phyloP scores from a whole-genome alignment of 805 yeast genomes.

The Limtongozyma cylindracea region DNA sequence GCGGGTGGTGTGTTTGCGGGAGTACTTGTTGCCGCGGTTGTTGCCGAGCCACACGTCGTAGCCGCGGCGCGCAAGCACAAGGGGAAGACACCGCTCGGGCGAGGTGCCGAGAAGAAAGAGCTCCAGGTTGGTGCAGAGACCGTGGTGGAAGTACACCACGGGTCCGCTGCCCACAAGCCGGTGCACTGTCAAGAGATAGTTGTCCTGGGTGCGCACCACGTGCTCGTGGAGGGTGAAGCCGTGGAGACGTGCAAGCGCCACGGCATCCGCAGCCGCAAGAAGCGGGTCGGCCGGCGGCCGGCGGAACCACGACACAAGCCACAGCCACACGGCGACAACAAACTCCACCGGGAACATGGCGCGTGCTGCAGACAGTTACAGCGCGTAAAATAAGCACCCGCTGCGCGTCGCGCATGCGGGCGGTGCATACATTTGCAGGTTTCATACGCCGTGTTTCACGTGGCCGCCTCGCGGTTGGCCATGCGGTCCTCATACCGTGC shows the following conservation, averaged over 20 bases:
- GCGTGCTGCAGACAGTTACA: no score
- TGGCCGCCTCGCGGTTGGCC: no score
- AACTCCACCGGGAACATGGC: no score
- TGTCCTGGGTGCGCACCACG: conserved; percentile 8
- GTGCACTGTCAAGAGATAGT: conserved; percentile 7
- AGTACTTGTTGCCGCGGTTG: conserved; percentile 8
- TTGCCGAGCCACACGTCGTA: conserved; percentile 7
- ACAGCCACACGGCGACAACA: no score
- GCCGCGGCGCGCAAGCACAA: conserved; percentile 4
- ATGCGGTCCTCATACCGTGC: no score
- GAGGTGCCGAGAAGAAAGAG: conserved; percentile 5
- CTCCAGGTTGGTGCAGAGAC: conserved; percentile 8
- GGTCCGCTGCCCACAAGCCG: conserved; percentile 3
- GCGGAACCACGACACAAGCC: no score
- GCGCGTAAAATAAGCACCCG: no score
- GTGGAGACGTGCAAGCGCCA: conserved; percentile 5
- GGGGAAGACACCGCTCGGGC: conserved; percentile 5
- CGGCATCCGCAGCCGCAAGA: conserved; percentile 2
- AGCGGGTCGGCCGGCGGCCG: no score
- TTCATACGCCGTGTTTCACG: no score
- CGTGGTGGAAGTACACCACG: conserved; percentile 10
- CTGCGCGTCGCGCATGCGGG: no score
- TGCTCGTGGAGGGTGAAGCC: conserved; percentile 8
- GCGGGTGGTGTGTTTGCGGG: conserved; percentile 7
- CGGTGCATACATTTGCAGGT: no score